Evolutionary conservation across 768 basidiomycete species (phyloP), one percentile per base, ranked within the genome.

Genomic region (Rhodosporidiobolus odoratus): DNA sequence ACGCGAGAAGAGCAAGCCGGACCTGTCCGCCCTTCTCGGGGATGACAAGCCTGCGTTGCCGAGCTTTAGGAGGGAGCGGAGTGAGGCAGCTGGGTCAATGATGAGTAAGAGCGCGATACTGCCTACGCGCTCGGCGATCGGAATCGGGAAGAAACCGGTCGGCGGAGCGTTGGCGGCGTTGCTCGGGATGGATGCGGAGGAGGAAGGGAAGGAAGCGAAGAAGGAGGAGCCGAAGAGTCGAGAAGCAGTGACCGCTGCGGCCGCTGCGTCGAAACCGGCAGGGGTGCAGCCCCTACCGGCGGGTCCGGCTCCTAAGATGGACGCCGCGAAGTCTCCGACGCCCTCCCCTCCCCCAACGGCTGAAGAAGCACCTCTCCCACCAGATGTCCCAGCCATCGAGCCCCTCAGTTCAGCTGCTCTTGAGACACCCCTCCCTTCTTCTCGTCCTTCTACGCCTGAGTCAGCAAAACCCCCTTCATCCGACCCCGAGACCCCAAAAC

Each of bases 11-110:
- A 48, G 30, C 34, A 64, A 54, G 38, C 40, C 66, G 3, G 71
- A 73, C 35, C 21, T 74, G 6, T 62, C 72, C 12, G 68, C 58
- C 5, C 37, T 74, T 5, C 63, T 74, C 16, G 73, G 73, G 27
- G 73, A 70, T 32, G 73, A 73, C 58, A 66, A 67, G 62, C 68
- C 68, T 13, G 27, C 63, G 27, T 21, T 57, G 23, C 69, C 73
- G 32, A 62, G 45, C 43, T 70, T 70, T 50, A 54, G 38, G 45
- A 57, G 62, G 40, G 65, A 53, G 35, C 21, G 72, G 12, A 25
- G 30, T 12, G 60, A 60, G 15, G 52, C 47, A 16, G 64, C 63
- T 1, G 48, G 59, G 27, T 40, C 62, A n/a, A n/a, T n/a, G 38
- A 50, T 57, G 2, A 64, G 59, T 40, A 62, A 68, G 48, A 59